Percentiles rank a stretch among this genome's conserved stretches.
These are phyloP conservation scores for Dovyalis caffra DNA, from an alignment of 345 rosid species.

Conservation along the genomic window DNA sequence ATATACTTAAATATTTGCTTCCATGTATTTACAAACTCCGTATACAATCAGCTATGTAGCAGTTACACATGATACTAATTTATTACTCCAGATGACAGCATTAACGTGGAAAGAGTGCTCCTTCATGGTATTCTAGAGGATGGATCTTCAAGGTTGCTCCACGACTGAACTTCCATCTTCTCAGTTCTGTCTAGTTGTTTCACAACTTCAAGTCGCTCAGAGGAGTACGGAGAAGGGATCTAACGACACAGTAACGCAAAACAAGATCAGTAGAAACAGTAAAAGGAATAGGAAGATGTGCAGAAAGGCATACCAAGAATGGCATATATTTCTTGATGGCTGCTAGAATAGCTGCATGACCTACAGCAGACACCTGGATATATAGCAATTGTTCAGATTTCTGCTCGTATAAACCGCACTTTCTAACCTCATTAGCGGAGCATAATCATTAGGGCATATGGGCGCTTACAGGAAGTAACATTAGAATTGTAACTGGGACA, in stretches of 20 bases:
- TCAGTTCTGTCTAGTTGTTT: conserved; percentile 56
- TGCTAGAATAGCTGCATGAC: conserved; percentile 64
- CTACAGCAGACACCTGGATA: conserved; percentile 54
- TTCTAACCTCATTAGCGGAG: not conserved
- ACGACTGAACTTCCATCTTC: conserved; percentile 46
- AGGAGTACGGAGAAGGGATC: conserved; percentile 69
- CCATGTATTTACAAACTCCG: conserved; percentile 15
- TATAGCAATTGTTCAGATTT: not conserved
- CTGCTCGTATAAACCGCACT: not conserved
- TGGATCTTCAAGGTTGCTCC: conserved; percentile 31
- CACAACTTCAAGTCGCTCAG: conserved; percentile 49
- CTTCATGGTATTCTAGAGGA: not conserved
- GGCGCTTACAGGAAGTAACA: conserved; percentile 62
- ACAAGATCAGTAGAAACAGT: conserved; percentile 12
- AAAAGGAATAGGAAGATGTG: not conserved
- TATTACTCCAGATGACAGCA: not conserved
- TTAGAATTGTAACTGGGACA: conserved; percentile 54
- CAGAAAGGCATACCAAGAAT: conserved; percentile 41
- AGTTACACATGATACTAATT: too few relatives aligned
- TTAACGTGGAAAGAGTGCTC: not conserved
- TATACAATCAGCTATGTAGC: not conserved
- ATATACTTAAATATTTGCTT: not conserved
- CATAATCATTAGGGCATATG: not conserved
- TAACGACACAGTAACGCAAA: conserved; percentile 14
- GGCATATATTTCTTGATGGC: conserved; percentile 56